Evolutionary conservation across 176 grass and related monocot genomes (phyloP).

Genomic region (Ensete ventricosum): DNA sequence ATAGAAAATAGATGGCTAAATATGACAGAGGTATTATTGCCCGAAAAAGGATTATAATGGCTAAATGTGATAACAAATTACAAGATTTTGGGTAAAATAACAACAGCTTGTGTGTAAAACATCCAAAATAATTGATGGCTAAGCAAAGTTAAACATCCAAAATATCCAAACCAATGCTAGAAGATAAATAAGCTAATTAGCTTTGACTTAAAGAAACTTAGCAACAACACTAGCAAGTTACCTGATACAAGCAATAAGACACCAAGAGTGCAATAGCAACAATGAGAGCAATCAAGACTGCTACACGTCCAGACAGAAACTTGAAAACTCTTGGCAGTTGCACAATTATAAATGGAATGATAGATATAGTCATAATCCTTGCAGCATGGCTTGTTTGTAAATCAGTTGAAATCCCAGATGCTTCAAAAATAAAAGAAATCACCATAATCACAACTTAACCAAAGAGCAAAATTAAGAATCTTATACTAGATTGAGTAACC

Average conservation of each 20-base stretch:
- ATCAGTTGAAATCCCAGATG: constrained; percentile 68
- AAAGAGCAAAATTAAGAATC: background rate
- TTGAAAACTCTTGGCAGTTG: constrained; percentile 74
- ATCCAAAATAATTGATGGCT: too few species aligned
- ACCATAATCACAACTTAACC: background rate
- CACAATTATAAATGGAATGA: constrained; percentile 76
- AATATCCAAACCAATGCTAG: too few species aligned
- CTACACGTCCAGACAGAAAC: constrained; percentile 35
- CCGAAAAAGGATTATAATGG: too few species aligned
- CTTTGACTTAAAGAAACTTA: background rate
- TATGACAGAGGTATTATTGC: too few species aligned
- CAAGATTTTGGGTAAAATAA: too few species aligned
- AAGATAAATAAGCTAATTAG: too few species aligned
- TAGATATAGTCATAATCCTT: constrained; percentile 79
- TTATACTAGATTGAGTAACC: too few species aligned
- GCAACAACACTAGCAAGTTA: constrained; percentile 18
- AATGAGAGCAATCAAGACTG: constrained; percentile 59
- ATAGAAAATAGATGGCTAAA: too few species aligned
- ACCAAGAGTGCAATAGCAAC: constrained; percentile 53
- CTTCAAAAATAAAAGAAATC: constrained; percentile 22
- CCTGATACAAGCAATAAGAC: constrained; percentile 81
- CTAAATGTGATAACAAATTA: too few species aligned
- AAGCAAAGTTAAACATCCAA: too few species aligned
- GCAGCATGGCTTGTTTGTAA: constrained; percentile 79
- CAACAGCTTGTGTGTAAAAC: too few species aligned